Base-by-base conservation (phyloP, 163 green algal genomes). In the Chloromonas sp. region DNA sequence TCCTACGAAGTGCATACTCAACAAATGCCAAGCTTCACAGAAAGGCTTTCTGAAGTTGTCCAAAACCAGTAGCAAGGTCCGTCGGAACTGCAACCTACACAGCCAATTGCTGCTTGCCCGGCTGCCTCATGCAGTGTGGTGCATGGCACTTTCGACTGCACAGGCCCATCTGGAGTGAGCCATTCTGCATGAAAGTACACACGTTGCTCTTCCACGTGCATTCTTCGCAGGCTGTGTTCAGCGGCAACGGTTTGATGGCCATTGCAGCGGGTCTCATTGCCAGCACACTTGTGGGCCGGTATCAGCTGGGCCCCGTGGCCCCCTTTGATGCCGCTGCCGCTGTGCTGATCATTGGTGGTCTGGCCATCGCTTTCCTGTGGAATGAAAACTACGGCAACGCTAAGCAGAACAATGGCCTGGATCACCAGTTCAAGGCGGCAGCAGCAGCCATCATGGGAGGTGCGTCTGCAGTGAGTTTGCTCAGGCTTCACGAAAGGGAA, bases 221-320 rank as follows among this genome's bases (percentile, higher is more conserved):
- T 36, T 36, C 36, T 36, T 36, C 77, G 70, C 87, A 92, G 89
- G 92, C 95, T 0, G 95, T 99, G 14, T 98, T 99, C 78, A 83
- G 99, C 1, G 97, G 97, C 85, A 99, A 99, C 87, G 97, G 97
- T 0, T n/a, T 94, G n/a, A 91, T 95, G 74, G 94, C 94, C 81
- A 96, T 98, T 74, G 81, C 89, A 1, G 88, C 93, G 3, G 97
- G 97, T 71, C 92, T 99, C 66, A 62, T 98, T 1, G 97, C 94
- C 3, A 97, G 98, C 89, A 87, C 86, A 3, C 92, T 99, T 3
- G 97, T 99, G 8, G 91, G 95, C 59, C 90, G 84, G 3, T 66
- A 97, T 8, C 2, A 77, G 0, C 78, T 98, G 3, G 96, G 94
- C 0, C 90, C 96, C 2, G 97, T 99, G 71, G 95, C 95, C 2